A percentile compares a stretch with the other conserved stretches of the same genome.
phyloP scores from a whole-genome alignment of 768 basidiomycete genomes.

The Mycena venus region DNA sequence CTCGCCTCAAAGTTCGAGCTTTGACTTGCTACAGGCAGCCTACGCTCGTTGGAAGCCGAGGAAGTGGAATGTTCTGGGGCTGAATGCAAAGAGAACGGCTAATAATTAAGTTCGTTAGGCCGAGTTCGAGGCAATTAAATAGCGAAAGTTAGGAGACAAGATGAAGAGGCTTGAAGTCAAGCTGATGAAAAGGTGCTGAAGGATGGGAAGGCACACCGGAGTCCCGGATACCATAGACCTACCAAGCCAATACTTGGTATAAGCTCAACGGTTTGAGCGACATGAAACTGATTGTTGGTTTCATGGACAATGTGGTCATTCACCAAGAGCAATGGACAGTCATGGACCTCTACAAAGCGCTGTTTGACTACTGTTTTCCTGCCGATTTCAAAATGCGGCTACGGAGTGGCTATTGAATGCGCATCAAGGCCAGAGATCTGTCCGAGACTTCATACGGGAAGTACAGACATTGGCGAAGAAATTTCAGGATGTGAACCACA shows the following conservation, averaged over 20 bases:
- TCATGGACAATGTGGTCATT: slow-evolving; percentile 26
- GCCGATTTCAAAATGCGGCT: slow-evolving; percentile 10
- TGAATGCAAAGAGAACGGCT: neutral
- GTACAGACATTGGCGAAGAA: neutral
- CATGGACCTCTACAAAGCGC: slow-evolving; percentile 7
- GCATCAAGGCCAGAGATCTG: neutral
- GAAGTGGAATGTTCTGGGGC: neutral
- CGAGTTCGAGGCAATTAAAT: too few relatives aligned
- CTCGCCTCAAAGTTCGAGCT: neutral
- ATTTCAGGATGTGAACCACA: slow-evolving; percentile 14
- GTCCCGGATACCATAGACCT: slow-evolving; percentile 24
- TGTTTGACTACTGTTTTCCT: slow-evolving; percentile 26
- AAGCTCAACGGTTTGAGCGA: slow-evolving; percentile 27
- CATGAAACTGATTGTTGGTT: slow-evolving; percentile 31
- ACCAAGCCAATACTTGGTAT: slow-evolving; percentile 29
- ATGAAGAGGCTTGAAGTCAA: too few relatives aligned
- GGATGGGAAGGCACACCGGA: too few relatives aligned
- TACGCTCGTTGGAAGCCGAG: neutral
- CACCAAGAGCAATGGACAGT: slow-evolving; percentile 22
- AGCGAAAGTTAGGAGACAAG: too few relatives aligned
- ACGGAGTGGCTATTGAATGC: slow-evolving; percentile 7
- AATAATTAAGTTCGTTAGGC: too few relatives aligned
- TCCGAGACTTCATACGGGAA: slow-evolving; percentile 19
- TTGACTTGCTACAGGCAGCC: neutral
- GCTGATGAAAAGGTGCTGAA: too few relatives aligned